Conservation (phyloP, 2,329 filamentous ascomycete genomes). For the Whalleya microplaca region DNA sequence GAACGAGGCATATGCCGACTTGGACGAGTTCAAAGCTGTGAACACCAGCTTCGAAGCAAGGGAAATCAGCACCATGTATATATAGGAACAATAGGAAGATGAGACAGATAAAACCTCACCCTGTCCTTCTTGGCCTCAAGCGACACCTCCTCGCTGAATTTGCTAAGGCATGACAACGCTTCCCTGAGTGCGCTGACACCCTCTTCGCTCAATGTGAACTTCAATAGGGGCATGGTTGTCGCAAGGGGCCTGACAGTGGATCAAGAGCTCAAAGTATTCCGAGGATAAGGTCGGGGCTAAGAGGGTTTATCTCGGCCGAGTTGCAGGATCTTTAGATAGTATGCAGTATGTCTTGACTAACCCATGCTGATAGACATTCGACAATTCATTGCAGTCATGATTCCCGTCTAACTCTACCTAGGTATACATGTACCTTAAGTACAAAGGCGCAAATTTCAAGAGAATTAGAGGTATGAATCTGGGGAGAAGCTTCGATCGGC, state of each 20-base stretch:
- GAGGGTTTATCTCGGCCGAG: not conserved
- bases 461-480: too few species aligned
- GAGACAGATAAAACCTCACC: constrained; percentile 46
- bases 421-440: too few species aligned
- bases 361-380: too few species aligned
- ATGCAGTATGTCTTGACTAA: too few species aligned
- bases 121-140: constrained; percentile 72
- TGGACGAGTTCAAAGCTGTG: constrained; percentile 78
- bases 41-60: constrained; percentile 62
- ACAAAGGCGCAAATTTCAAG: too few species aligned
- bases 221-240: constrained; percentile 63
- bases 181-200: constrained; percentile 73
- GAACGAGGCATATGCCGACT: constrained; percentile 78
- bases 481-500: too few species aligned
- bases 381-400: too few species aligned
- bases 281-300: too few species aligned
- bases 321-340: not conserved
- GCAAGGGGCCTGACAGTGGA: too few species aligned
- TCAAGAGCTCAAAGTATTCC: too few species aligned
- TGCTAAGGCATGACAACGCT: constrained; percentile 72
- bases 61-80: constrained; percentile 8
- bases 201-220: constrained; percentile 75
- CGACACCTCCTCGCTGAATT: constrained; percentile 79
- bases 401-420: too few species aligned
- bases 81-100: too few species aligned